These are phyloP conservation scores for Golubevia sp. DNA, from an alignment of 1,284 basidiomycete species.

Conservation along the genomic window DNA sequence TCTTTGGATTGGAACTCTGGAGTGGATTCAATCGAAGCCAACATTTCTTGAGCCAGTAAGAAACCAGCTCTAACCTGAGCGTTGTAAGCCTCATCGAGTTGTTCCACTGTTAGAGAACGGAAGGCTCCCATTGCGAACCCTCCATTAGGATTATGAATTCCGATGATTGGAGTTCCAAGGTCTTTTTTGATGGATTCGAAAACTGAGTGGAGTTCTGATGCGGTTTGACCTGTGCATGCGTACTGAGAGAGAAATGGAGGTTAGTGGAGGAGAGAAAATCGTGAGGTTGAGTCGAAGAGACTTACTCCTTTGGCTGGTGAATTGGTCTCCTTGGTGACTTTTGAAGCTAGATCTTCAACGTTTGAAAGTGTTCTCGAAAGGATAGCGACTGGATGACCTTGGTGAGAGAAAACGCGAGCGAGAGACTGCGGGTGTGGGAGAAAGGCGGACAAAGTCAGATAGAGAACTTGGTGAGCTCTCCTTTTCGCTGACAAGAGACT, in stretches of 20 bases:
- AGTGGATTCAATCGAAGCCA: slow-evolving; percentile 21
- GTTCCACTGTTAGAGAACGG: slow-evolving; percentile 23
- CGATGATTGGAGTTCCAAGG: slow-evolving; percentile 15
- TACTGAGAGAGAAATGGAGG: neutral
- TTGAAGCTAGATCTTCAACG: slow-evolving; percentile 19
- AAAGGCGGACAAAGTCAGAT: too few relatives aligned
- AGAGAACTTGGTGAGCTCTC: too few relatives aligned
- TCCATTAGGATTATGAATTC: slow-evolving; percentile 28
- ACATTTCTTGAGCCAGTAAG: slow-evolving; percentile 21
- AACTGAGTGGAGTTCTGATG: slow-evolving; percentile 12
- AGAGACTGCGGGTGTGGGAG: slow-evolving; percentile 6
- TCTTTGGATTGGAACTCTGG: slow-evolving; percentile 8
- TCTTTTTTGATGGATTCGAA: slow-evolving; percentile 18
- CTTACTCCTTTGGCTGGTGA: neutral
- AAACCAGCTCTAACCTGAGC: slow-evolving; percentile 21
- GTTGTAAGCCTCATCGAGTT: slow-evolving; percentile 23
- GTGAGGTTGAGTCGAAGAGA: neutral
- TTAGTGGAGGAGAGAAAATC: neutral
- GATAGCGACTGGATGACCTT: slow-evolving; percentile 28
- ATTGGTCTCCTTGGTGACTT: slow-evolving; percentile 13
- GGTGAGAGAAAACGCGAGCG: slow-evolving; percentile 18
- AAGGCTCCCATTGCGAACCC: slow-evolving; percentile 19
- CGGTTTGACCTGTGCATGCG: slow-evolving; percentile 20
- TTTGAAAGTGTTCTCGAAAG: slow-evolving; percentile 21
- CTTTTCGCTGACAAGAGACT: neutral